Base-by-base conservation (phyloP, 345 rosid species). In the Brassica juncea region DNA sequence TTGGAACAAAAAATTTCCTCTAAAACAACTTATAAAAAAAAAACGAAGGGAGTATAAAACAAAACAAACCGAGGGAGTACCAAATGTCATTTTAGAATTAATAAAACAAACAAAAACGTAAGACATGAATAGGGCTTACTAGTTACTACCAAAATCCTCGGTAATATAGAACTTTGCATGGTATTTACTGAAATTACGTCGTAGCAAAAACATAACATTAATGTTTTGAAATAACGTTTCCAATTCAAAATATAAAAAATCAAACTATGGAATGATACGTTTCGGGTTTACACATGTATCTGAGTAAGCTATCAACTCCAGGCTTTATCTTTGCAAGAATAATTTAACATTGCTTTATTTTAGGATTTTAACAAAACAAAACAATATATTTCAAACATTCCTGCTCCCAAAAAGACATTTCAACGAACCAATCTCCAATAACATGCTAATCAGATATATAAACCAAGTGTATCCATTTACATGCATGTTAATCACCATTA, bases 261-360 rank as follows among this genome's bases (percentile, higher is more conserved):
- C 7, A 47, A 69, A 61, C 34, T 62, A 70, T 70, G 63, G 55
- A 77, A 27, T 54, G 75, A 52, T 78, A 57, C 76, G 81, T 71
- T 77, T 77, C 54, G 49, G 7, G 28, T 67, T n/a, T 57, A 54
- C 71, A 34, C 35, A 55, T 75, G 58, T 5, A n/a, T 21, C 5
- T 2, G 61, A 5, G 81, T n/a, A 59, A 59, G 16, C 57, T 54
- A 54, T 21, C 25, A 68, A 4, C 14, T 6, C 15, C 32, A 39
- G 32, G 35, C 62, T 60, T 76, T 30, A 60, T 23, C 34, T 19
- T 8, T 71, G 66, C 23, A 37, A 71, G 34, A 71, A 64, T 64
- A 71, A n/a, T 64, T n/a, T 54, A 52, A 58, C 34, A n/a, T 16
- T 25, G 28, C 54, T 28, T 66, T n/a, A 23, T 49, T 55, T 23